A percentile compares a stretch with the other conserved stretches of the same genome.
These are phyloP conservation scores for Furcasterigmium sp. DNA, from an alignment of 2,329 filamentous ascomycete genomes.

Conservation along the genomic window DNA sequence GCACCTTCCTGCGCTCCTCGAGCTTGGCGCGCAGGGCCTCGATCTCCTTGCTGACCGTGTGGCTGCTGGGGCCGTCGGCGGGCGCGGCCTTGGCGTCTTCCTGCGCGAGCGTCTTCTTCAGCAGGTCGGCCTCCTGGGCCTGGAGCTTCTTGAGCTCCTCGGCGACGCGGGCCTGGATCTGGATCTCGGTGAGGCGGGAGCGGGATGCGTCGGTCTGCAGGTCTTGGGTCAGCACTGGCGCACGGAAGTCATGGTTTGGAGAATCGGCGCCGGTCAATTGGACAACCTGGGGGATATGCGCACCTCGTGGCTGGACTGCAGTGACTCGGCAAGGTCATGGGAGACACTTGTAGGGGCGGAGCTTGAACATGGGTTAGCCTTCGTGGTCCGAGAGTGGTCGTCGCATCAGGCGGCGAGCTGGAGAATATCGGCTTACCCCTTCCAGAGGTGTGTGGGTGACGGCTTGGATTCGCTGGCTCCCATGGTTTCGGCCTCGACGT, in stretches of 20 bases:
- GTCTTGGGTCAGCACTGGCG: conserved; percentile 4
- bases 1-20: conserved; percentile 57
- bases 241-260: neutral
- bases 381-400: no score
- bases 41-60: conserved; percentile 54
- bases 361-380: conserved; percentile 17
- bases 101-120: conserved; percentile 64
- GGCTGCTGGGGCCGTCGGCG: conserved; percentile 21
- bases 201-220: conserved; percentile 81
- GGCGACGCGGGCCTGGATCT: conserved; percentile 82
- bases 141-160: conserved; percentile 78
- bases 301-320: conserved; percentile 86
- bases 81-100: conserved; percentile 23
- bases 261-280: neutral
- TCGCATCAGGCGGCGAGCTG: no score
- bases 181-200: conserved; percentile 75
- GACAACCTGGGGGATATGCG: conserved; percentile 11
- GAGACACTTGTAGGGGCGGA: conserved; percentile 57
- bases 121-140: conserved; percentile 62
- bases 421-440: conserved; percentile 39
- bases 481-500: conserved; percentile 36
- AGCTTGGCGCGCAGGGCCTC: conserved; percentile 53
- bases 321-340: conserved; percentile 72
- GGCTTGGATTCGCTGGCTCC: conserved; percentile 53
- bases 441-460: conserved; percentile 45